Percentiles rank a stretch among this genome's conserved stretches.
Conservation (phyloP, 2,329 filamentous ascomycete genomes). For the Pseudocercospora eumusae region DNA sequence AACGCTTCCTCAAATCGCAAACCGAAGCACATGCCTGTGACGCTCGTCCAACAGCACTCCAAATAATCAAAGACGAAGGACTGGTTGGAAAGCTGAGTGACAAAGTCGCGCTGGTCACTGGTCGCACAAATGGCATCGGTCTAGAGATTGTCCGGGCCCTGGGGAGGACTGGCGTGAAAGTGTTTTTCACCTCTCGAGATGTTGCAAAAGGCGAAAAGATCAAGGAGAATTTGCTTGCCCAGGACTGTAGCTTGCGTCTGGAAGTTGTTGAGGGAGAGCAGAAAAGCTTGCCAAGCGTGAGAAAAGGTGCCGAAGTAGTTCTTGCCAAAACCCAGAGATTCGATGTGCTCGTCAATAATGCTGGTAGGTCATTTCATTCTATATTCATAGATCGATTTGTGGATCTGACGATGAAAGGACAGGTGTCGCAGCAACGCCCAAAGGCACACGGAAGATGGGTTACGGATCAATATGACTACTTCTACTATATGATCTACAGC, state of each 20-base stretch:
- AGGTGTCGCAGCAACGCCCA: slow-evolving; percentile 44
- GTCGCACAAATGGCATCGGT: slow-evolving; percentile 47
- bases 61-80: slow-evolving; percentile 26
- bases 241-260: slow-evolving; percentile 39
- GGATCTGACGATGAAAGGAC: background rate
- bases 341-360: slow-evolving; percentile 26
- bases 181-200: slow-evolving; percentile 47
- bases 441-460: slow-evolving; percentile 48
- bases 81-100: slow-evolving; percentile 34
- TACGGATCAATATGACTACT: slow-evolving; percentile 18
- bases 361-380: background rate
- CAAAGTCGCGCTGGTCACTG: slow-evolving; percentile 46
- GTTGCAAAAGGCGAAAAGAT: slow-evolving; percentile 36
- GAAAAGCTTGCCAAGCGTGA: slow-evolving; percentile 36
- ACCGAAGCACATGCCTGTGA: slow-evolving; percentile 12
- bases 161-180: slow-evolving; percentile 45
- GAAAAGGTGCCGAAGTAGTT: slow-evolving; percentile 34
- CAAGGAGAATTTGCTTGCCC: slow-evolving; percentile 20
- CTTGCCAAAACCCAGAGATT: slow-evolving; percentile 23
- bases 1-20: slow-evolving; percentile 1
- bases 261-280: slow-evolving; percentile 35
- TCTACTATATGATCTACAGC: no score
- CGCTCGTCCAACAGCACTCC: slow-evolving; percentile 26
- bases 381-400: slow-evolving; percentile 33
- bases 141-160: slow-evolving; percentile 48